Evolutionary conservation across 805 yeast genomes (phyloP).

Genomic region (Yarrowia sp.): DNA sequence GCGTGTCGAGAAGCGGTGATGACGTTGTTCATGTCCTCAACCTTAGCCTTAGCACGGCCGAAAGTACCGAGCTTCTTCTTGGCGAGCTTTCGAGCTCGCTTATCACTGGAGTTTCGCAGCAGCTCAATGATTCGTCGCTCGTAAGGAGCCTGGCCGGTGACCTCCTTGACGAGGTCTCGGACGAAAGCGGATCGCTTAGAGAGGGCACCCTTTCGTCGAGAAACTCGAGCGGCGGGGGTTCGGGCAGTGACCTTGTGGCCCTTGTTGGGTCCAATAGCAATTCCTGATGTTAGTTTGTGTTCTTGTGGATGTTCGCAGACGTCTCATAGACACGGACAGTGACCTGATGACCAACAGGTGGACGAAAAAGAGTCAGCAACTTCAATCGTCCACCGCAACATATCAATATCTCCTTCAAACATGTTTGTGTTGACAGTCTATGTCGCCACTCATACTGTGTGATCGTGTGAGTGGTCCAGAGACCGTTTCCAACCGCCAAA

Average conservation of each 20-base stretch:
- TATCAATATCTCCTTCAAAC: not conserved
- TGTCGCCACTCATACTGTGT: not conserved
- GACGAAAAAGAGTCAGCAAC: not conserved
- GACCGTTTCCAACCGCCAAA: not conserved
- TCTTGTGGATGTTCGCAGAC: not conserved
- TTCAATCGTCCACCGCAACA: not conserved
- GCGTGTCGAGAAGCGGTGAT: slow-evolving; percentile 86
- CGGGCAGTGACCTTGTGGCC: slow-evolving; percentile 93
- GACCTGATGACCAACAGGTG: not conserved
- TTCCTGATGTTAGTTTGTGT: slow-evolving; percentile 47
- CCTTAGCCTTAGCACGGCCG: slow-evolving; percentile 99
- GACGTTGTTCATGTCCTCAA: slow-evolving; percentile 95
- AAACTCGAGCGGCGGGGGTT: slow-evolving; percentile 82
- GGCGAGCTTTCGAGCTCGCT: slow-evolving; percentile 99
- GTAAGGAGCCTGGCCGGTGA: slow-evolving; percentile 98
- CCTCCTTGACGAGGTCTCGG: slow-evolving; percentile 93
- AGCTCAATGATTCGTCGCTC: slow-evolving; percentile 99
- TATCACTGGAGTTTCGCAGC: slow-evolving; percentile 99
- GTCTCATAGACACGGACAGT: not conserved
- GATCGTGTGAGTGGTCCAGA: not conserved
- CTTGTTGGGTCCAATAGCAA: slow-evolving; percentile 98
- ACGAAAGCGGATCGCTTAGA: slow-evolving; percentile 96
- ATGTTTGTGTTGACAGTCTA: not conserved
- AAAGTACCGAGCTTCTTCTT: slow-evolving; percentile 99
- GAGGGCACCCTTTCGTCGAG: slow-evolving; percentile 94